Evolutionary conservation across 345 rosid genomes (phyloP), one percentile per base, ranked within the genome.

Genomic region (Eucalyptus paniculata): DNA sequence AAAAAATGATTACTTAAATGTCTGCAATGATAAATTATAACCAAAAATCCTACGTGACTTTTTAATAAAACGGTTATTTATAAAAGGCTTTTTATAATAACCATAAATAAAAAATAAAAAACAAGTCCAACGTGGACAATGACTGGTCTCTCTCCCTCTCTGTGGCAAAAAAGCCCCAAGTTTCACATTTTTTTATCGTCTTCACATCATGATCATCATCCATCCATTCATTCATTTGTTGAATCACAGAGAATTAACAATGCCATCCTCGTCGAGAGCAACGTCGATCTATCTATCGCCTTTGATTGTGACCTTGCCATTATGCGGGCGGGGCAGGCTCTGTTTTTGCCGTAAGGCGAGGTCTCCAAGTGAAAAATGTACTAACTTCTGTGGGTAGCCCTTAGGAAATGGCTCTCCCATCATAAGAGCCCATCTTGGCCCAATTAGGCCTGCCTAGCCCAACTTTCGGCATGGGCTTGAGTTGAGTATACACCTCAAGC

Each of bases 21-120:
- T 23, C 0, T 4, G 3, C 1, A 0, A 8, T 23, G 30, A 56
- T 56, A 56, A 56, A 24, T 56, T 56, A 9, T 24, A 24, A 56
- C 28, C 30, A 2, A 56, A 56, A 10, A 11, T 5, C 13, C 6
- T 8, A 56, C 13, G 0, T 23, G 28, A 0, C 24, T 56, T 54
- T 56, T 56, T 24, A 56, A 24, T 23, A 23, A 0, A 56, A 24
- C 2, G 30, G 14, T 24, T 56, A 24, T 56, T 24, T 1, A 56
- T 56, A 23, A 0, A 0, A 19, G 58, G 10, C 8, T 53, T 53
- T 53, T 53, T 19, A 53, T 8, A 53, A 19, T 53, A 53, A 19
- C 2, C 3, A 53, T 19, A 53, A 53, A 18, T n/a, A 51, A 1
- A 3, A 51, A 19, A 18, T 18, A 18, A 53, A 0, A 3, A 50